Evolutionary conservation across 2,329 filamentous ascomycete genomes (phyloP), one percentile per base, ranked within the genome.

Genomic region (Penicillium sp.): DNA sequence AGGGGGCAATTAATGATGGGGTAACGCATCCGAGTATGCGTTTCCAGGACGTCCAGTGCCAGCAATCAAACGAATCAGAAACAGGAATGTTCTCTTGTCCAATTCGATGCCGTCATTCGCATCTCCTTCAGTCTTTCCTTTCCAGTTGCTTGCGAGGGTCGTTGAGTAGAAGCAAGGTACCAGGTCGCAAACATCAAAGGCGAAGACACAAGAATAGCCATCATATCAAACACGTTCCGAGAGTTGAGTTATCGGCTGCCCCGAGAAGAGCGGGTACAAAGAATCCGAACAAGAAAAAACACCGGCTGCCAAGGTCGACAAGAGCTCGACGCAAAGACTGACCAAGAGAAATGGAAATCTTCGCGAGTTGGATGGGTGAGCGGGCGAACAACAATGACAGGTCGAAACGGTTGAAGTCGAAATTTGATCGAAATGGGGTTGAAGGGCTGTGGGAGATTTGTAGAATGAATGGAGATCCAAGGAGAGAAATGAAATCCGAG

Each of bases 401-500:
- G 54, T 66, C 68, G 65, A 70, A 66, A 64, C 63, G 62, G 66
- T 51, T 49, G 49, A 60, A 49, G 63, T 68, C 68, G 65, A 65
- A 63, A 61, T 54, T 61, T 56, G 63, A 68, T 69, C 68, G 65
- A 68, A 66, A 63, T 61, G 54, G 64, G 64, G 58, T 68, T 62
- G 45, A 61, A 64, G 59, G 67, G 68, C 68, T 68, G 60, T 51
- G 58, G 64, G 66, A 69, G 64, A 65, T 61, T 40, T 68, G 68
- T 65, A 71, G 57, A 63, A 62, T 63, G 65, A 65, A 68, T 64
- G 62, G 65, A 51, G 63, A 64, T 66, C 65, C 67, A 64, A 64
- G 63, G 62, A 58, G 61, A 67, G 61, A 55, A 64, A 61, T 64
- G 53, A 65, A 62, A 61, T 68, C 66, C 63, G 63, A 66, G 56